Conservation (phyloP, 305 asterid species). For the Plantago coronopus region DNA sequence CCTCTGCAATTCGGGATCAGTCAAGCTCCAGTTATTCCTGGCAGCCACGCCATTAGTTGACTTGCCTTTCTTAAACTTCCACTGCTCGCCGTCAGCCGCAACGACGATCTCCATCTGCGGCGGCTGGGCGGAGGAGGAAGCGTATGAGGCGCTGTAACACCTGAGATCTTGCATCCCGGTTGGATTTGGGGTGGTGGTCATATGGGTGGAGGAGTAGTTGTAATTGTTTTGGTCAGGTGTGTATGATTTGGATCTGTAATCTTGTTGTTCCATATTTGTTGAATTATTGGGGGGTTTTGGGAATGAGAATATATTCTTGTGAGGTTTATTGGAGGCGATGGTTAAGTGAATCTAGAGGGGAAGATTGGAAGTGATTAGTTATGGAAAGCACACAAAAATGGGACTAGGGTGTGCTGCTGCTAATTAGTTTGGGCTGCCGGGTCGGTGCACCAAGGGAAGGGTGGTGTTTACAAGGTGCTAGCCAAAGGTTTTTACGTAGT, state of each 20-base stretch:
- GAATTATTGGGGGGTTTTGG: too few relatives aligned
- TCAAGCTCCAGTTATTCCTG: conserved; percentile 50
- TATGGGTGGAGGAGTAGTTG: too few relatives aligned
- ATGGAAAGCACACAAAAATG: too few relatives aligned
- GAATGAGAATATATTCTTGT: too few relatives aligned
- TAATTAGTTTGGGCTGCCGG: too few relatives aligned
- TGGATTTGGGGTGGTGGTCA: conserved; percentile 33
- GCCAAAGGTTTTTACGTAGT: too few relatives aligned
- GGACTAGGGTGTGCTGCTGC: too few relatives aligned
- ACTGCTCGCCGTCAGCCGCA: conserved; percentile 27
- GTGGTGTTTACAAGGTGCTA: too few relatives aligned
- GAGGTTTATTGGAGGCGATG: too few relatives aligned
- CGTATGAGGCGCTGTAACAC: conserved; percentile 69
- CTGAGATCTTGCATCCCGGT: conserved; percentile 65
- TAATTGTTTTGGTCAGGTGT: conserved; percentile 21
- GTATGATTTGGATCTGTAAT: conserved; percentile 56
- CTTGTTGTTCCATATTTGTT: conserved; percentile 28
- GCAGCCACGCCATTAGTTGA: conserved; percentile 41
- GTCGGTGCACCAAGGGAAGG: too few relatives aligned
- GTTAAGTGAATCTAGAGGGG: too few relatives aligned
- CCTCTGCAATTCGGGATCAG: conserved; percentile 86
- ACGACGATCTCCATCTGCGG: conserved; percentile 34
- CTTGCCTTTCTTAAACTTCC: conserved; percentile 68
- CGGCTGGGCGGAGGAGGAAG: conserved; percentile 35
- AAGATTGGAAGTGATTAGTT: too few relatives aligned